Evolutionary conservation across 768 basidiomycete genomes (phyloP).

Genomic region (Cyathus striatus): DNA sequence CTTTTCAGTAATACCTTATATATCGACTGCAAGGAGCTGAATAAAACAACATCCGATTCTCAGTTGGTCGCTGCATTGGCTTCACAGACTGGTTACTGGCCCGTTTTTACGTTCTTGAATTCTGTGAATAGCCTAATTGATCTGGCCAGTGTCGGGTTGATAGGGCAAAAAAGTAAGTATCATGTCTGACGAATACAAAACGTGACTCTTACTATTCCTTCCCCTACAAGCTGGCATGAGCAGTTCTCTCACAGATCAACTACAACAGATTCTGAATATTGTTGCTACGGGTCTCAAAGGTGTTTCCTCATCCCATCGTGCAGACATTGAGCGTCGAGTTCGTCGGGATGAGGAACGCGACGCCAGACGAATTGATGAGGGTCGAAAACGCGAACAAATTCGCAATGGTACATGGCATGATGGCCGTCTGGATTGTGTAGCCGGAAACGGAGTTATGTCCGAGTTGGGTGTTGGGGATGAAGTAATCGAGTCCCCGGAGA

Average conservation of each 20-base stretch:
- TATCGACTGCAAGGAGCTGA: constrained; percentile 82
- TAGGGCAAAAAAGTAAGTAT: constrained; percentile 84
- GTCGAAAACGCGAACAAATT: constrained; percentile 40
- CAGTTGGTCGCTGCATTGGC: constrained; percentile 68
- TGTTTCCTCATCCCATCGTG: constrained; percentile 48
- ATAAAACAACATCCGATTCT: constrained; percentile 63
- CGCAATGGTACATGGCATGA: constrained; percentile 77
- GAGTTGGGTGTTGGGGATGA: constrained; percentile 87
- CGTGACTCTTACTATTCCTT: neutral
- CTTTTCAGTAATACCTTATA: constrained; percentile 55
- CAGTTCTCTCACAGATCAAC: constrained; percentile 72
- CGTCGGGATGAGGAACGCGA: constrained; percentile 30
- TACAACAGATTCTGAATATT: constrained; percentile 80
- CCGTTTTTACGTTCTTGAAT: constrained; percentile 80
- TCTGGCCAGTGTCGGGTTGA: constrained; percentile 88
- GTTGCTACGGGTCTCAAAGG: constrained; percentile 67
- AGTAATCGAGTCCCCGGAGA: constrained; percentile 27
- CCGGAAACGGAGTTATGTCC: constrained; percentile 82
- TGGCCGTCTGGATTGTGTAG: constrained; percentile 76
- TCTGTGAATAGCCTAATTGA: constrained; percentile 83
- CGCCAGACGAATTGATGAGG: constrained; percentile 31
- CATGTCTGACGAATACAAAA: neutral
- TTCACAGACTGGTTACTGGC: constrained; percentile 83
- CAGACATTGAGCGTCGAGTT: constrained; percentile 32
- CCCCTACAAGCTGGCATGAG: constrained; percentile 74